phyloP scores from a whole-genome alignment of 169 alveolate species.

The Cryptosporidium andersoni region DNA sequence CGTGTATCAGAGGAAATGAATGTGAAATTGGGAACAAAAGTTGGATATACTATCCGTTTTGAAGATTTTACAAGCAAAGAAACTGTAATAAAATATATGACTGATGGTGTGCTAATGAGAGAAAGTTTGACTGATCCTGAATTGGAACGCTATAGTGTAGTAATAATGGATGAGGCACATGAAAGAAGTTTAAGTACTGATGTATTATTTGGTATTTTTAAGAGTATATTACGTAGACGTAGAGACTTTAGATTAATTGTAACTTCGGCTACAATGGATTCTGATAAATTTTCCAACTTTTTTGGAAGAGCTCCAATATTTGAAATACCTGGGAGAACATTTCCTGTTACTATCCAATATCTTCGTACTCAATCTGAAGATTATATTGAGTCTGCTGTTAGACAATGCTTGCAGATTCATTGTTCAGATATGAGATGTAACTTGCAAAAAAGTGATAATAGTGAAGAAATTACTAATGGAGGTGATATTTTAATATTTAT shows the following conservation, averaged over 20 bases:
- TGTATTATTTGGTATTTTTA: conserved; percentile 98
- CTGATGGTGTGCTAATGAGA: conserved; percentile 99
- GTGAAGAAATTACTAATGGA: conserved; percentile 71
- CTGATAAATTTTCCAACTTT: conserved; percentile 95
- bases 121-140: conserved; percentile 98
- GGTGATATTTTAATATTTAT: conserved; percentile 98
- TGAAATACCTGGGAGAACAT: conserved; percentile 98
- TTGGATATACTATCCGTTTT: conserved; percentile 99
- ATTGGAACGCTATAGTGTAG: conserved; percentile 94
- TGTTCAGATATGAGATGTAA: conserved; percentile 80
- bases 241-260: conserved; percentile 96
- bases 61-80: conserved; percentile 96
- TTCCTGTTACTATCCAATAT: conserved; percentile 95
- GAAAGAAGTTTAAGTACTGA: conserved; percentile 99
- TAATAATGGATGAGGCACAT: conserved; percentile 99
- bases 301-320: conserved; percentile 98
- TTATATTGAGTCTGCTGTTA: conserved; percentile 99
- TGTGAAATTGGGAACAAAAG: conserved; percentile 92
- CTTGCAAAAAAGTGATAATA: conserved; percentile 59
- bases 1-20: conserved; percentile 99
- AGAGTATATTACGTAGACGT: conserved; percentile 92
- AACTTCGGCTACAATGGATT: conserved; percentile 99
- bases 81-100: conserved; percentile 98
- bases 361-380: conserved; percentile 93
- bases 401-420: conserved; percentile 97